phyloP scores from a whole-genome alignment of 805 yeast species.

The Priceomyces melissophilus region DNA sequence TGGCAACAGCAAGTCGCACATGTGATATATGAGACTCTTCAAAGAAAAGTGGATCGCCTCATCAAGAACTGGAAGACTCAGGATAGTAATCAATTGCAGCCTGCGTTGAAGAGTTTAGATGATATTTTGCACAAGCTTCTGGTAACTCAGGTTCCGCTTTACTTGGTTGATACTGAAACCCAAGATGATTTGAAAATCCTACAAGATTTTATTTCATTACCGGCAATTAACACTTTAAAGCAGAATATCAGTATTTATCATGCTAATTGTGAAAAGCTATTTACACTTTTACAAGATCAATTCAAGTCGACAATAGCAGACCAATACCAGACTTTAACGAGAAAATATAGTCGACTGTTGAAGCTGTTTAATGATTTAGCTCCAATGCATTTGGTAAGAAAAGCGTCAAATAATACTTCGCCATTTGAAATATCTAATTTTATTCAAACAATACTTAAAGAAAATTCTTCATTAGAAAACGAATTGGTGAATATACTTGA shows the following conservation, averaged over 20 bases:
- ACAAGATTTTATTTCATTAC: conserved; percentile 32
- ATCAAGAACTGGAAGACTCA: conserved; percentile 7
- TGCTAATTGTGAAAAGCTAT: conserved; percentile 21
- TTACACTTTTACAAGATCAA: conserved; percentile 13
- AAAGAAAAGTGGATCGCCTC: conserved; percentile 7
- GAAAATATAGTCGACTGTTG: conserved; percentile 10
- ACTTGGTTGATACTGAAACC: conserved; percentile 6
- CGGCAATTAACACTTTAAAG: conserved; percentile 24
- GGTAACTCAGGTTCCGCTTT: conserved; percentile 27
- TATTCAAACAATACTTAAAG: conserved; percentile 27
- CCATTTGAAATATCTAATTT: conserved; percentile 14
- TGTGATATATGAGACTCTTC: conserved; percentile 14
- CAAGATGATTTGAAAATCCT: conserved; percentile 8
- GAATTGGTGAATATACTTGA: conserved; percentile 69
- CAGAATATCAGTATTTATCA: conserved; percentile 25
- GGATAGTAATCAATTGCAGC: conserved; percentile 15
- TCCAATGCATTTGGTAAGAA: conserved; percentile 15
- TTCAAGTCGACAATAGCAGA: conserved; percentile 14
- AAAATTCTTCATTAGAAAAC: conserved; percentile 52
- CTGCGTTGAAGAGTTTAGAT: conserved; percentile 23
- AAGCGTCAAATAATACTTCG: conserved; percentile 7
- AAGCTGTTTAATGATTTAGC: conserved; percentile 18
- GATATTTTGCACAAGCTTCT: conserved; percentile 20
- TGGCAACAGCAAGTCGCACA: conserved; percentile 12
- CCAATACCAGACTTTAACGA: conserved; percentile 13